Percentiles rank a stretch among this genome's conserved stretches.
Conservation (phyloP, 1,284 basidiomycete species). For the Ceratobasidium sp. region DNA sequence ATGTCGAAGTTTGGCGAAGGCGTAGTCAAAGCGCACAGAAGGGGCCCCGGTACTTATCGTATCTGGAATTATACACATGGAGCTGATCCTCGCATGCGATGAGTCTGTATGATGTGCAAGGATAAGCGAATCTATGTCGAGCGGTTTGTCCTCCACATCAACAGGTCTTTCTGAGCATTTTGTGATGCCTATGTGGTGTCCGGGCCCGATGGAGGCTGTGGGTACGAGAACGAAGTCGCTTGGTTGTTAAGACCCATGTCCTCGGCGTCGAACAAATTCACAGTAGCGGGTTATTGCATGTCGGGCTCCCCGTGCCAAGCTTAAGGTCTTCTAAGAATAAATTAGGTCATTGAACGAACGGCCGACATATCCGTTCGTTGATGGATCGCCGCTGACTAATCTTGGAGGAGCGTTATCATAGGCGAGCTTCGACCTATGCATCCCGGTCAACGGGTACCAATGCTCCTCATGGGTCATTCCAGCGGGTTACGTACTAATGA, state of each 20-base stretch:
- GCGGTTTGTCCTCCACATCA: too few species aligned
- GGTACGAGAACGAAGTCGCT: too few species aligned
- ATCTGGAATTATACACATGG: not conserved
- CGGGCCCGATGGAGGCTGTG: too few species aligned
- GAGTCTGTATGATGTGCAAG: constrained; percentile 12
- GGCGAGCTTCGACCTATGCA: not conserved
- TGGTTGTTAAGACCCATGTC: too few species aligned
- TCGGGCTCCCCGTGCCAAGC: not conserved
- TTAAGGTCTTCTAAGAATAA: not conserved
- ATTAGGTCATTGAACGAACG: not conserved
- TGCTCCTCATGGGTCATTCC: not conserved
- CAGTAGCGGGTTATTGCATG: too few species aligned
- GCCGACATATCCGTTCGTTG: not conserved
- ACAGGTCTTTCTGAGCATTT: too few species aligned
- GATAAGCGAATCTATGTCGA: too few species aligned
- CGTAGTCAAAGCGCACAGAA: not conserved
- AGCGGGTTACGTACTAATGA: not conserved
- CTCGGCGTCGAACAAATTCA: too few species aligned
- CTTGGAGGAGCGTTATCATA: not conserved
- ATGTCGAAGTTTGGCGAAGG: not conserved
- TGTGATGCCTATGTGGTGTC: too few species aligned
- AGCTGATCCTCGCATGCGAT: constrained; percentile 5
- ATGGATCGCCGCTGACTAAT: not conserved
- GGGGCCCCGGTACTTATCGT: constrained; percentile 12
- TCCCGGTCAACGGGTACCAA: not conserved